Base-by-base conservation (phyloP, 2,329 filamentous ascomycete genomes). In the Cercospora sojina region DNA sequence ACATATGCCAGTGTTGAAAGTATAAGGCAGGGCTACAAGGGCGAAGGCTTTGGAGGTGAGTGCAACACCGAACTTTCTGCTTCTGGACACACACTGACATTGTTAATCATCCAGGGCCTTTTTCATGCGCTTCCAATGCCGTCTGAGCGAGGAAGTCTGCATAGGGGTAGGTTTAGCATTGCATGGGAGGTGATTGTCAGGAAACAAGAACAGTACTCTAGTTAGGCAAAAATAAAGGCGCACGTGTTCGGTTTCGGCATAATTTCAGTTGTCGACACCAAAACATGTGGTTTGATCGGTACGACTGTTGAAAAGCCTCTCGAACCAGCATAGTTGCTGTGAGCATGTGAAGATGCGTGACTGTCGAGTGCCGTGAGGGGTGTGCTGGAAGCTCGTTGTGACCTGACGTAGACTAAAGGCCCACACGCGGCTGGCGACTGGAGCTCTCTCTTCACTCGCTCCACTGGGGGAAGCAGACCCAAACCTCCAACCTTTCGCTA, bases 1-100 rank as follows among this genome's bases (percentile, higher is more conserved):
- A 97, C 93, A 3, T 97, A 97, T 75, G 88, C 82, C 16, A 81
- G 81, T 67, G 88, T 93, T 0, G 85, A 91, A 77, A 88, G 87
- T 64, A 93, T 93, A 65, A 85, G 95, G 25, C 83, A 92, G 66
- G 88, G 60, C 20, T 63, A 63, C 32, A 32, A 38, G 89, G 79
- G 83, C 0, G 86, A 87, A 3, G 80, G 80, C 0, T 90, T 96
- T 27, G 85, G 89, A 1, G 86, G 87, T 32, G n/a, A 20, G 53
- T 10, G 25, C 53, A 23, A 18, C 16, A 13, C 27, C 2, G 13
- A 10, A n/a, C 5, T 20, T 56, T 18, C 20, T 16, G 27, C 16
- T 56, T 27, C 29, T 56, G 31, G 8, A 56, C 7, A 18, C 7
- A 27, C 27, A 16, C 53, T 56, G 27, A 56, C 53, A 32, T 13